Base-by-base conservation (phyloP, 352 stramenopile species). In the Achlya hypogyna region DNA sequence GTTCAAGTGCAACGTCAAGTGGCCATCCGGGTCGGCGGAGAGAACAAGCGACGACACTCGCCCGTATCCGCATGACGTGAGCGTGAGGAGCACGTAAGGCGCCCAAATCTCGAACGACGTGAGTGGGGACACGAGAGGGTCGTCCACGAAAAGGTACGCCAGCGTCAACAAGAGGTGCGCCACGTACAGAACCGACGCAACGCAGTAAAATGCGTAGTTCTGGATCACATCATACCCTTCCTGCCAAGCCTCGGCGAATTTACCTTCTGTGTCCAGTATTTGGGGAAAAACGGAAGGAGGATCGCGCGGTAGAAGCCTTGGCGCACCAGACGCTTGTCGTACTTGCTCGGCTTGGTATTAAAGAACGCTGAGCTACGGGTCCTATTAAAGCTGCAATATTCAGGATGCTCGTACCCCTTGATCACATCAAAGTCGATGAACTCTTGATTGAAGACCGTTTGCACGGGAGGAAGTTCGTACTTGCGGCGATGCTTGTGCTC, bases 381-480 rank as follows among this genome's bases (percentile, higher is more conserved):
- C 9, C 47, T 47, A 25, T 25, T 43, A 10, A 10, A 45, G 14
- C 12, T n/a, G 38, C 38, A 12, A 56, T 56, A 10, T 20, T 12
- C n/a, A 51, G 34, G 5, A 49, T 10, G 14, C 2, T 54, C 74
- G 22, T 54, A 89, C 79, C 83, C 85, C 79, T 93, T 93, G 62
- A 93, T 91, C 49, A 91, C 73, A 62, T 93, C 85, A 70, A 91
- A 91, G 77, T 93, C 85, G 51, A 93, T 91, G 52, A 93, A 79
- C 53, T 93, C 84, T 45, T 64, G 56, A 29, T 64, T 54, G 18
- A 67, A 42, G 0, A 58, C 38, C 38, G 38, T 45, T 45, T 45
- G 38, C 38, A 45, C 38, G 23, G 60, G 60, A 31, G 43, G 42
- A 27, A 58, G 28, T 8, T 67, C 38, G 22, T 47, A 34, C 60